Evolutionary conservation across 2,329 filamentous ascomycete genomes (phyloP).

Genomic region (Sporothrix schenckii): DNA sequence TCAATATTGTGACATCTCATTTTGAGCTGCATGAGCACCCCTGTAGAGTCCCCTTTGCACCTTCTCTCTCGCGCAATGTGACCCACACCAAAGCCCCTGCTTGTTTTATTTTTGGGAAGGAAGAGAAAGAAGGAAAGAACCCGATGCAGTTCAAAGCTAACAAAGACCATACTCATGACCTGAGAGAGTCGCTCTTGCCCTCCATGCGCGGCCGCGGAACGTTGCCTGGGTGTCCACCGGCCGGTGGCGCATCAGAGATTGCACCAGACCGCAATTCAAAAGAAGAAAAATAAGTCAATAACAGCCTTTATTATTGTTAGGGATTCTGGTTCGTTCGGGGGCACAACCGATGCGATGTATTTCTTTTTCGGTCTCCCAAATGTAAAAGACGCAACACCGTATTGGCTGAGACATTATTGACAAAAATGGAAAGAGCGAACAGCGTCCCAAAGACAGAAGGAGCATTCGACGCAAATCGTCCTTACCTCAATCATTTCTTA

Average conservation of each 20-base stretch:
- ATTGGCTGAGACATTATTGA: background rate
- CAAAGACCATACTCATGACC: background rate
- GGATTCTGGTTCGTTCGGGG: background rate
- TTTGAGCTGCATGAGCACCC: conserved; percentile 24
- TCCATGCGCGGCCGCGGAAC: background rate
- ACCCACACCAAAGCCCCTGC: conserved; percentile 21
- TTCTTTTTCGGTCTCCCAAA: background rate
- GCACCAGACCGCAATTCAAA: conserved; percentile 5
- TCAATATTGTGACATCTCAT: conserved; percentile 30
- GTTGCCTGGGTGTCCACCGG: background rate
- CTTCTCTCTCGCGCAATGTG: background rate
- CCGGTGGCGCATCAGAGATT: conserved; percentile 26
- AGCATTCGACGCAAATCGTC: background rate
- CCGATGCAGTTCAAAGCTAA: background rate
- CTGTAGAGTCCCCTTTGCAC: background rate
- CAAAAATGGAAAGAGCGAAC: conserved; percentile 14
- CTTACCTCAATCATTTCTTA: background rate
- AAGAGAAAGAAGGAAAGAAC: background rate
- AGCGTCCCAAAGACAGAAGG: background rate
- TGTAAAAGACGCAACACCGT: conserved; percentile 22
- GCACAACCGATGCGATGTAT: background rate
- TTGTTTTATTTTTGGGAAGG: conserved; percentile 23
- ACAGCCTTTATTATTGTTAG: background rate
- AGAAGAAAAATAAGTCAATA: background rate
- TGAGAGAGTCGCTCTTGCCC: conserved; percentile 2